Evolutionary conservation across 371 early-diverging fungal genomes (phyloP), one percentile per base, ranked within the genome.

Genomic region (Globomyces sp.): DNA sequence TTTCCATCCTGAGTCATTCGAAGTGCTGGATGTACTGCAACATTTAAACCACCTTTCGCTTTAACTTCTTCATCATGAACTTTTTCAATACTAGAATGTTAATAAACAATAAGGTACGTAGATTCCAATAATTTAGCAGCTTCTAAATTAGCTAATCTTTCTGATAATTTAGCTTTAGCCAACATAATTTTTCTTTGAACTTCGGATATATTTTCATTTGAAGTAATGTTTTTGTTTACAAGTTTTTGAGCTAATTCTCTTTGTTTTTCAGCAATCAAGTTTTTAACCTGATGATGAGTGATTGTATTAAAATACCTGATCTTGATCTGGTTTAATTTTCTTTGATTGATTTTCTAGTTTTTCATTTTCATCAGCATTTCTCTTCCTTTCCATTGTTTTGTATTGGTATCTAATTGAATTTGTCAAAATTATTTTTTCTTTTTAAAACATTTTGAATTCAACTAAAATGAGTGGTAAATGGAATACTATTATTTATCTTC

Each of bases 41-140:
- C 62, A 2, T 69, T 70, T 36, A 76, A 69, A 10, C 74, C 74
- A 6, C 74, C 67, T 49, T 76, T 71, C 4, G 68, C 63, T 51
- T 67, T 68, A 24, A 41, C 63, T 13, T 63, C 41, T 52, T 43
- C 44, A 9, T 63, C 50, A 6, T 63, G 63, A 37, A 63, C 39
- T 10, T 63, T 4, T 4, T 8, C n/a, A 8, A 4, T 24, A 2
- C 34, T 24, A 49, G 49, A 49, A 34, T 34, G n/a, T n/a, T 49
- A n/a, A 49, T 49, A 11, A 34, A 11, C 49, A 49, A 49, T 49
- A 24, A 24, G 24, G 0, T 24, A 24, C 24, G 24, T 24, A 24
- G 24, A 24, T 24, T 24, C 24, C 24, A 24, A 24, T 58, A 41
- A 41, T 58, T 34, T 44, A 43, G 58, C 45, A 43, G 41, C 44